Evolutionary conservation across 2,329 filamentous ascomycete species (phyloP), one percentile per base, ranked within the genome.

Genomic region (Cercospora nicotianae): DNA sequence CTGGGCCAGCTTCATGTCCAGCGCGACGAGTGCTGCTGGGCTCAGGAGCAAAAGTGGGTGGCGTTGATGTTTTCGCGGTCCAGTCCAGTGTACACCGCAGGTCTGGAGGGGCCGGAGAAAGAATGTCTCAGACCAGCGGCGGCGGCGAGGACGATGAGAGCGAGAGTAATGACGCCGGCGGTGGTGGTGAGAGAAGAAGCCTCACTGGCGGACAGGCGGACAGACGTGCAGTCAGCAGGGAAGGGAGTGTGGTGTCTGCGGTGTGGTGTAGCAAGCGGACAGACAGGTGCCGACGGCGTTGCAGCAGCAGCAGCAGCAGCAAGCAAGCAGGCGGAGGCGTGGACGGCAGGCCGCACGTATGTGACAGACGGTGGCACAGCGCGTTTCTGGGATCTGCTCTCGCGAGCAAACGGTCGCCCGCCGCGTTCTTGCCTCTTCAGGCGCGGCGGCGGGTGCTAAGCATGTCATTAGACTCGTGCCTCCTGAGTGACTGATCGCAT

Each of bases 371-470:
- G 69, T 69, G 67, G 67, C 48, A 60, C 30, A 61, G 48, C 39
- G 53, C 65, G 59, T 57, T 45, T 67, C 64, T 66, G 63, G 69
- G 63, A 69, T 69, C 60, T 64, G 57, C 65, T 61, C 69, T 69
- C 69, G 63, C 62, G 62, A 57, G 42, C 23, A 23, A 57, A 31
- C 59, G 65, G 33, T 67, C 69, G 65, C 61, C 63, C 42, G 42
- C 58, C 33, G 33, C 45, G 57, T 33, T 42, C 28, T 57, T 31
- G 23, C 26, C 26, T 57, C 53, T 30, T 57, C 53, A 23, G 51
- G 58, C 13, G 33, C 33, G 59, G 63, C 55, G 60, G 59, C 64
- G 63, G 36, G 26, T 36, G 60, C 64, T 61, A 61, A 42, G 45
- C 45, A 23, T 20, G n/a, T 20, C 45, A 51, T 51, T 20, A 51